A percentile compares a stretch with the other conserved stretches of the same genome.
These are phyloP conservation scores for Suhomyces terraborum DNA, from an alignment of 1,139 yeast species.

Conservation along the genomic window DNA sequence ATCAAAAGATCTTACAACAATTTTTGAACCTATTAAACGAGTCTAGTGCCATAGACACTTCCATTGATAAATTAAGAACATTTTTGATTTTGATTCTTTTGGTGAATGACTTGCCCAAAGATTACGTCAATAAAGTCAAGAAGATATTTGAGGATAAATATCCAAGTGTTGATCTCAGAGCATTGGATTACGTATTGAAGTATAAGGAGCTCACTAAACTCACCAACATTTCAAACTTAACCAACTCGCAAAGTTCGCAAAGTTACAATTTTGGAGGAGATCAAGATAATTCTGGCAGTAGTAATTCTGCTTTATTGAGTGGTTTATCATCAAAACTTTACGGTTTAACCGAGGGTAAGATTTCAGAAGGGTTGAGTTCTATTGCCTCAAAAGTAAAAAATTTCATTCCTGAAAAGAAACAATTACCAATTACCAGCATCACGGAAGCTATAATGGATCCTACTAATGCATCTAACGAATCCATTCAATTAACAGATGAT, in stretches of 20 bases:
- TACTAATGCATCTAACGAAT: conserved; percentile 56
- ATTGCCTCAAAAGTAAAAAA: conserved; percentile 86
- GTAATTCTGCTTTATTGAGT: conserved; percentile 65
- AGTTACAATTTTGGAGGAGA: conserved; percentile 19
- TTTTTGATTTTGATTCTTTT: conserved; percentile 68
- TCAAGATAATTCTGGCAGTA: conserved; percentile 19
- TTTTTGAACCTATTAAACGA: conserved; percentile 54
- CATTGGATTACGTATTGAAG: conserved; percentile 73
- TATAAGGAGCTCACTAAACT: conserved; percentile 78
- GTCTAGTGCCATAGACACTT: conserved; percentile 52
- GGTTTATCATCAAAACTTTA: conserved; percentile 76
- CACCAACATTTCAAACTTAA: conserved; percentile 48
- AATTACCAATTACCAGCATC: conserved; percentile 84
- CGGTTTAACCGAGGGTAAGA: conserved; percentile 82
- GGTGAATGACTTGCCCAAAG: conserved; percentile 56
- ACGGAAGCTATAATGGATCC: conserved; percentile 95
- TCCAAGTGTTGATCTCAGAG: conserved; percentile 60
- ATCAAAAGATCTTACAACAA: conserved; percentile 60
- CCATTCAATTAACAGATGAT: conserved; percentile 76
- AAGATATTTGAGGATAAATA: conserved; percentile 54
- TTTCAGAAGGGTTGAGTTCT: conserved; percentile 79
- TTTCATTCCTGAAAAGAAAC: conserved; percentile 82
- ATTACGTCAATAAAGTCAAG: conserved; percentile 69
- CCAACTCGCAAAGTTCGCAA: conserved; percentile 22
- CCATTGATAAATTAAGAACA: conserved; percentile 82